Evolutionary conservation across 495 filamentous ascomycete genomes (phyloP), one percentile per base, ranked within the genome.

Genomic region (Tuber borchii): DNA sequence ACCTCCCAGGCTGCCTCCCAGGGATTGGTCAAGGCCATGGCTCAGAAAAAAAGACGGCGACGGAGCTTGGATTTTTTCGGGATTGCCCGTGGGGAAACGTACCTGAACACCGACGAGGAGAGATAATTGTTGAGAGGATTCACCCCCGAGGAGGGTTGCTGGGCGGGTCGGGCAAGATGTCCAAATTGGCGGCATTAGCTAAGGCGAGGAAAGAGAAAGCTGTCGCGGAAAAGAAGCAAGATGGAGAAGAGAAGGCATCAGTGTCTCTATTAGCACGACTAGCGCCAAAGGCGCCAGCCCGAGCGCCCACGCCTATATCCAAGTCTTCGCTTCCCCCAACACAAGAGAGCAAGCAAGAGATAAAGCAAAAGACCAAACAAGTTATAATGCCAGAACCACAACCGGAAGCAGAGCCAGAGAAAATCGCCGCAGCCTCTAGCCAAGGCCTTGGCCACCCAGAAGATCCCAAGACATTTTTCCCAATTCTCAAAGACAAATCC

Each of bases 61-160:
- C 72, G 72, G 75, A 76, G 56, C 46, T 68, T 43, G 87, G 88
- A 40, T 92, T 95, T 86, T 99, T 97, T 82, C 86, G 85, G 74
- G 95, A 97, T 81, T 90, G 89, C 76, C 93, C 95, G 0, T 99
- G 95, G 95, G 87, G 93, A 37, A 90, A 91, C 75, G 86, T 96
- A 44, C 93, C 94, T 37, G 79, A 83, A 37, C 84, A 93, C 71
- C 90, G 93, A 37, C 88, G 88, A 75, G 89, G 90, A 51, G 85
- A 88, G 65, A 88, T 95, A 37, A 86, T 93, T 46, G 85, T 93
- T 37, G 86, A 91, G 69, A 89, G 91, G 6, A 78, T 89, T 6
- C 87, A 85, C 72, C 90, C 89, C 69, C 83, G 87, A 69, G 88
- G 91, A 12, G 88, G 89, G 0, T 86, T 99, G 14, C 84, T 95